phyloP scores from a whole-genome alignment of 2,329 filamentous ascomycete species.

The Akanthomyces lecanii region DNA sequence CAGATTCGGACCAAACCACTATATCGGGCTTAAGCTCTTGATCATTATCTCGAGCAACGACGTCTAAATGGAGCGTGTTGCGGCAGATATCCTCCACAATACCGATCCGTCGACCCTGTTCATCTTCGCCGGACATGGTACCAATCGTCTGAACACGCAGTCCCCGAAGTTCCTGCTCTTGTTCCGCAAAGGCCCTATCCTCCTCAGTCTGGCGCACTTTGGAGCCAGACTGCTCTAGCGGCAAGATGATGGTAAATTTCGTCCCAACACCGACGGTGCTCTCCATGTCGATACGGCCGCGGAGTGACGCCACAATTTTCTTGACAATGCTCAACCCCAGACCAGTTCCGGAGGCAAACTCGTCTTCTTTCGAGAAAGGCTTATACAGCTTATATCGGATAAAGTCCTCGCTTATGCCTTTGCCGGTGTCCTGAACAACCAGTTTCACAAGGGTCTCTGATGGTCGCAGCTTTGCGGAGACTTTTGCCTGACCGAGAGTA shows the following conservation, averaged over 20 bases:
- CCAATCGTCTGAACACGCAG: constrained; percentile 28
- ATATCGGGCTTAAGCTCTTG: constrained; percentile 24
- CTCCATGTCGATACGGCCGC: constrained; percentile 55
- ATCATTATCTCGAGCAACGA: constrained; percentile 21
- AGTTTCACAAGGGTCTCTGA: constrained; percentile 36
- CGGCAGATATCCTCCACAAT: constrained; percentile 27
- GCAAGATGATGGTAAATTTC: constrained; percentile 31
- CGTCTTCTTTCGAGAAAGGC: constrained; percentile 62
- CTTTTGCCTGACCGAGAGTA: background rate
- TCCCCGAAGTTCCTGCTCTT: constrained; percentile 28
- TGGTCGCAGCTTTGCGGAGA: background rate
- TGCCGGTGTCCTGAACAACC: constrained; percentile 59
- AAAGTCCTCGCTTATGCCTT: constrained; percentile 61
- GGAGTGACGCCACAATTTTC: constrained; percentile 53
- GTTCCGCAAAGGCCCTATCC: constrained; percentile 26
- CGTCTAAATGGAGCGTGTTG: constrained; percentile 31
- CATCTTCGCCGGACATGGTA: constrained; percentile 13
- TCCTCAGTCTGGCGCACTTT: background rate
- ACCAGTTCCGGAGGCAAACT: constrained; percentile 56
- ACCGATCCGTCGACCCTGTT: constrained; percentile 10
- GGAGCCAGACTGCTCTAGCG: constrained; percentile 21
- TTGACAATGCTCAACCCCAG: constrained; percentile 63
- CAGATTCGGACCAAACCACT: constrained; percentile 23
- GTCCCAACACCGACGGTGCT: constrained; percentile 38
- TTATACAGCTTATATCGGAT: constrained; percentile 57